These are phyloP conservation scores for Pseudonitzschia pungens DNA, from an alignment of 108 stramenopile genomes.

Conservation along the genomic window DNA sequence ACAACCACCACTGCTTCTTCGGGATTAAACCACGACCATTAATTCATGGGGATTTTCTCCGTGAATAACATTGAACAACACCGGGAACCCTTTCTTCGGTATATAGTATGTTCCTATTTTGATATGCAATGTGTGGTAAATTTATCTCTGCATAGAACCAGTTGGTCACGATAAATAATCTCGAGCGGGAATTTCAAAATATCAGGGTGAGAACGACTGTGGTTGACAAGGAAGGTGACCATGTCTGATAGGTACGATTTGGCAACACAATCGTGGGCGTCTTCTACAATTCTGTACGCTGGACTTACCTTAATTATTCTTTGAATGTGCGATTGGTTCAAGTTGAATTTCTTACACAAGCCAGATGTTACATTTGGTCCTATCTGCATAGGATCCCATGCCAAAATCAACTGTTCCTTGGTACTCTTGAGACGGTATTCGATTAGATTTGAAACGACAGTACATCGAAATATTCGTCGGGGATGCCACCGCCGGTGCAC, in stretches of 20 bases:
- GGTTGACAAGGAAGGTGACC: conserved; percentile 55
- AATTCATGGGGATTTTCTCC: conserved; percentile 64
- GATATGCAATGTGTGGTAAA: conserved; percentile 37
- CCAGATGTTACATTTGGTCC: conserved; percentile 63
- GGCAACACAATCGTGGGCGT: neutral
- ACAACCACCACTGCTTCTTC: conserved; percentile 62
- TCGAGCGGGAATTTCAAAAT: conserved; percentile 63
- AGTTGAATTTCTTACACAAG: conserved; percentile 45
- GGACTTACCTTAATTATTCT: conserved; percentile 32
- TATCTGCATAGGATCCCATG: conserved; percentile 70
- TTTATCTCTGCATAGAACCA: conserved; percentile 42
- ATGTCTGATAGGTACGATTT: conserved; percentile 37
- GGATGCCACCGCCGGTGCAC: conserved; percentile 20
- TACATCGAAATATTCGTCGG: conserved; percentile 50
- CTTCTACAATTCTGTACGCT: too few relatives aligned
- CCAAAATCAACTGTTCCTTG: conserved; percentile 43
- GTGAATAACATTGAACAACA: conserved; percentile 62
- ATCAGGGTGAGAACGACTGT: conserved; percentile 68
- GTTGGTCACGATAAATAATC: conserved; percentile 55
- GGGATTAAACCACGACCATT: conserved; percentile 82
- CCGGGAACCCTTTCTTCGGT: conserved; percentile 47
- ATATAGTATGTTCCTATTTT: conserved; percentile 67
- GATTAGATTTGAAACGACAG: conserved; percentile 31
- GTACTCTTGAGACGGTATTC: conserved; percentile 14
- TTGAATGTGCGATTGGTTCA: conserved; percentile 58